These are phyloP conservation scores for Purpureocillium takamizusanense DNA, from an alignment of 2,329 filamentous ascomycete genomes.

Conservation along the genomic window DNA sequence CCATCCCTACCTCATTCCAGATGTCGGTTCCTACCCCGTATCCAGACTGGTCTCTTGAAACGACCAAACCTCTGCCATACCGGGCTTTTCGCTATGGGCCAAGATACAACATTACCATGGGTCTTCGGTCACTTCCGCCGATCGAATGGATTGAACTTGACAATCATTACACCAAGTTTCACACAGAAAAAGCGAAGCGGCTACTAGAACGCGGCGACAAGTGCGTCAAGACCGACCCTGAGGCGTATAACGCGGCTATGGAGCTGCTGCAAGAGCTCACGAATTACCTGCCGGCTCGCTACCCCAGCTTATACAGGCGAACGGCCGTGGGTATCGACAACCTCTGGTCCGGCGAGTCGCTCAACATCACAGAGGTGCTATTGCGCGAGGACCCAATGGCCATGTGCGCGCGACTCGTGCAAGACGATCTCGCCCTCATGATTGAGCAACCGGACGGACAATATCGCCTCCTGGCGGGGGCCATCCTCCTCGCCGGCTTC, in stretches of 20 bases:
- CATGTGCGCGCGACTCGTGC: conserved; percentile 61
- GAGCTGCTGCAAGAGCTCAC: conserved; percentile 69
- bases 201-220: conserved; percentile 58
- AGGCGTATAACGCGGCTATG: conserved; percentile 61
- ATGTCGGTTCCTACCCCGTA: conserved; percentile 53
- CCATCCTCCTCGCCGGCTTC: conserved; percentile 71
- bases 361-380: conserved; percentile 57
- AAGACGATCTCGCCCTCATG: conserved; percentile 82
- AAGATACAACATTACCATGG: conserved; percentile 70
- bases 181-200: conserved; percentile 60
- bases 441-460: conserved; percentile 66
- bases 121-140: conserved; percentile 59
- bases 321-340: conserved; percentile 62
- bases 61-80: conserved; percentile 68
- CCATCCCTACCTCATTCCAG: conserved; percentile 33
- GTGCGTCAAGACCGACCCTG: conserved; percentile 60
- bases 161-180: conserved; percentile 65
- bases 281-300: conserved; percentile 64
- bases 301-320: conserved; percentile 59
- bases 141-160: conserved; percentile 81
- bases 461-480: conserved; percentile 71
- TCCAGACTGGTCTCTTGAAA: conserved; percentile 56
- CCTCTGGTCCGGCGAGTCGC: conserved; percentile 59
- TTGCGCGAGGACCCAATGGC: conserved; percentile 71
- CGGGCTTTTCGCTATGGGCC: conserved; percentile 71